Evolutionary conservation across 202 grass and related monocot species (phyloP).

Genomic region (Schoenoplectus tabernaemontani): DNA sequence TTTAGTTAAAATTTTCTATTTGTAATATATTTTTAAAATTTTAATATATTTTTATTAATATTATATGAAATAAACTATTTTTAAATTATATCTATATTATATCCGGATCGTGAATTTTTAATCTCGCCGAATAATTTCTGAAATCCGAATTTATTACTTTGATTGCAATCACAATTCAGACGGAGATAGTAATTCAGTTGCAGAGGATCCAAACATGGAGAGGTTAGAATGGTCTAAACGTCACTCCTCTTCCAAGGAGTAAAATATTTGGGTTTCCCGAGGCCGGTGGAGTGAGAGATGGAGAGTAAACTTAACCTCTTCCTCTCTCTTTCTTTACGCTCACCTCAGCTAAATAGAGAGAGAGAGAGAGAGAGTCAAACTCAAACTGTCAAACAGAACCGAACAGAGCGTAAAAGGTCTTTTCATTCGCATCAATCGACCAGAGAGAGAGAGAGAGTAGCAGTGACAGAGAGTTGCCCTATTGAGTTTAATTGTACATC

Average conservation of each 20-base stretch:
- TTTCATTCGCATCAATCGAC: constrained; percentile 5
- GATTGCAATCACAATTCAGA: background rate
- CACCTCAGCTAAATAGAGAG: background rate
- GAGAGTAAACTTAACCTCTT: constrained; percentile 1
- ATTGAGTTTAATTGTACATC: too few species aligned
- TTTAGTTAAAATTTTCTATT: too few species aligned
- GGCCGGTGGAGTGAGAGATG: constrained; percentile 24
- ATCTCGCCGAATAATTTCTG: too few species aligned
- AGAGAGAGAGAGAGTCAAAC: constrained; percentile 19
- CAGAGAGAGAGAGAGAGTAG: constrained; percentile 6
- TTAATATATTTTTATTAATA: too few species aligned
- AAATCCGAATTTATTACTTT: too few species aligned
- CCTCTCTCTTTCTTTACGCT: constrained; percentile 19
- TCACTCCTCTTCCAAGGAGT: constrained; percentile 57
- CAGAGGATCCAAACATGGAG: constrained; percentile 42
- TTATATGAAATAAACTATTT: too few species aligned
- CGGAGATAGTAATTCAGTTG: background rate
- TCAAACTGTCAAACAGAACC: background rate
- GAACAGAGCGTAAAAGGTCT: background rate
- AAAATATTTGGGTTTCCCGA: constrained; percentile 12
- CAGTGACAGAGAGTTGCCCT: constrained; percentile 1
- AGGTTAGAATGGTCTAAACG: constrained; percentile 81
- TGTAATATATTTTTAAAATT: too few species aligned
- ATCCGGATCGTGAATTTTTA: too few species aligned
- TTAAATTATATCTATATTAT: too few species aligned